phyloP scores from a whole-genome alignment of 805 yeast genomes.

The Candida berthetii region DNA sequence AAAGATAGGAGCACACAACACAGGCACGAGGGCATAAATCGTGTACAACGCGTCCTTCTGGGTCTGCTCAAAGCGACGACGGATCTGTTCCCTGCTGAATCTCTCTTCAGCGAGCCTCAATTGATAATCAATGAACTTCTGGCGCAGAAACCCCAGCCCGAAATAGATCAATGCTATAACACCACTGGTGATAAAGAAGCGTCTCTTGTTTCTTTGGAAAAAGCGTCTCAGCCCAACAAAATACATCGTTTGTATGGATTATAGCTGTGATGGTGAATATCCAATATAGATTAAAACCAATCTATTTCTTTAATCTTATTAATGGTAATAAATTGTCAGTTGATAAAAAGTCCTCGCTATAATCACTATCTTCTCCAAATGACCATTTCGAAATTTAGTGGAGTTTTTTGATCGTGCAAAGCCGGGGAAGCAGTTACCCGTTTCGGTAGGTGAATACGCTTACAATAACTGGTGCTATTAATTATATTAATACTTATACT shows the following conservation, averaged over 20 bases:
- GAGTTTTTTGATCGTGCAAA: too few species aligned
- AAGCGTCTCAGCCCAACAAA: constrained; percentile 21
- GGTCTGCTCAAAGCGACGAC: constrained; percentile 82
- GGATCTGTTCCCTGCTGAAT: constrained; percentile 61
- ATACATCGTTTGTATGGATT: constrained; percentile 12
- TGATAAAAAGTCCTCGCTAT: too few species aligned
- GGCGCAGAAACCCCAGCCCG: constrained; percentile 33
- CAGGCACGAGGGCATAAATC: constrained; percentile 75
- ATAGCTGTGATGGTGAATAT: too few species aligned
- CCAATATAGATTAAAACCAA: too few species aligned
- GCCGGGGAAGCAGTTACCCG: too few species aligned
- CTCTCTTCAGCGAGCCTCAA: constrained; percentile 48
- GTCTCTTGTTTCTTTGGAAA: constrained; percentile 36
- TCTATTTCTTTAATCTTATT: too few species aligned
- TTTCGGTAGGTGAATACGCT: too few species aligned
- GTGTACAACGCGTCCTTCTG: constrained; percentile 87
- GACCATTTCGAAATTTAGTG: too few species aligned
- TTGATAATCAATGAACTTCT: constrained; percentile 43
- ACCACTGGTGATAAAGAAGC: constrained; percentile 37
- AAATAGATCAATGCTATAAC: constrained; percentile 38
- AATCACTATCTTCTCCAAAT: too few species aligned
- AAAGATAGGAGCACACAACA: constrained; percentile 58
- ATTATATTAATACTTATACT: too few species aligned
- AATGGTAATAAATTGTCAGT: too few species aligned
- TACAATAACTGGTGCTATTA: too few species aligned